A percentile compares a stretch with the other conserved stretches of the same genome.
Conservation (phyloP, 345 rosid genomes). For the Arabis hirsuta region DNA sequence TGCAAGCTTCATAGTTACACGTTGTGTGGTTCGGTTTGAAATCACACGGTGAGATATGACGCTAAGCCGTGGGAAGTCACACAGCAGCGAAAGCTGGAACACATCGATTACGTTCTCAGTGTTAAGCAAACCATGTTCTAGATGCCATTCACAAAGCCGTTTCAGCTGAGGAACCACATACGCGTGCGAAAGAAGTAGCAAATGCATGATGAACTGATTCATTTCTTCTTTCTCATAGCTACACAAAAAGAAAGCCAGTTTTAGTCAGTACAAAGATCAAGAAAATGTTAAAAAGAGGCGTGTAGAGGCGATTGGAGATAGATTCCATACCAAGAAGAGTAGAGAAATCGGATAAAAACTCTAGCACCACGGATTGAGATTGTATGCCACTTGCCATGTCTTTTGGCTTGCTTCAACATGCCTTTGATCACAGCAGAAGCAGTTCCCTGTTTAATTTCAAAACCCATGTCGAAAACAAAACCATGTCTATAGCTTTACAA, state of each 20-base stretch:
- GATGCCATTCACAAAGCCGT: constrained; percentile 59
- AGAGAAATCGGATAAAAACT: constrained; percentile 75
- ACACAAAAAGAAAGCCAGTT: constrained; percentile 29
- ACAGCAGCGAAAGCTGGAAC: constrained; percentile 81
- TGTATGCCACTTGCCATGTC: constrained; percentile 49
- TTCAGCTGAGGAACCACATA: constrained; percentile 73
- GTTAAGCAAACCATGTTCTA: constrained; percentile 70
- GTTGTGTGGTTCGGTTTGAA: constrained; percentile 54
- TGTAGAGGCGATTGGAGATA: too few species aligned
- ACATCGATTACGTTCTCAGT: constrained; percentile 74
- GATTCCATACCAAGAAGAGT: constrained; percentile 73
- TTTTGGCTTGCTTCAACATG: constrained; percentile 67
- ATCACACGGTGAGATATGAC: constrained; percentile 69
- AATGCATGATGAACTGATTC: constrained; percentile 60
- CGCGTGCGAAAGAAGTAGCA: constrained; percentile 80
- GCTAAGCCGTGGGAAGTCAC: constrained; percentile 78
- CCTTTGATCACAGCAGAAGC: constrained; percentile 82
- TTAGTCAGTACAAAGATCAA: constrained; percentile 26
- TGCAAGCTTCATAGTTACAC: constrained; percentile 74
- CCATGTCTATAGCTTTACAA: not conserved
- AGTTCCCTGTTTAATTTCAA: constrained; percentile 56
- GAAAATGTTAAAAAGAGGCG: too few species aligned
- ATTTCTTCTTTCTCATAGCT: constrained; percentile 77
- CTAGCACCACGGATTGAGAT: constrained; percentile 75
- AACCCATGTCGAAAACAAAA: too few species aligned